phyloP scores from a whole-genome alignment of 179 eudicot species.

The Camellia oleifera region DNA sequence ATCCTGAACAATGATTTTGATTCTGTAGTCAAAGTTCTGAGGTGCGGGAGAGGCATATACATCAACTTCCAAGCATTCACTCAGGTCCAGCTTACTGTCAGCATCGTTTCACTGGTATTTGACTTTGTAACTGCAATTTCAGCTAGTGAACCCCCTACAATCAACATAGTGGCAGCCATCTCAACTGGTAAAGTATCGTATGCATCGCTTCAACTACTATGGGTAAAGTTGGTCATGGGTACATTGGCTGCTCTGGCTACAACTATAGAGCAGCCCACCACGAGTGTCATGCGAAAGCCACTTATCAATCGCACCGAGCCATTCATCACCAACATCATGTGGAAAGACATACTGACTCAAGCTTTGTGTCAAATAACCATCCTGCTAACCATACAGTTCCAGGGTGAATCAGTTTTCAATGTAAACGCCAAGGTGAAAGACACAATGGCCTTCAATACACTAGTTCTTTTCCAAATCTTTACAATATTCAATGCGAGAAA shows the following conservation, averaged over 20 bases:
- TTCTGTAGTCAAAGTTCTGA: conserved; percentile 19
- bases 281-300: conserved; percentile 10
- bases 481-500: conserved; percentile 47
- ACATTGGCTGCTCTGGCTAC: conserved; percentile 22
- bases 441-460: conserved; percentile 13
- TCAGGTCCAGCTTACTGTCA: conserved; percentile 60
- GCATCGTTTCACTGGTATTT: conserved; percentile 44
- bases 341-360: conserved; percentile 23
- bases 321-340: not conserved
- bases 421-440: conserved; percentile 24
- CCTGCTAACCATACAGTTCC: conserved; percentile 20
- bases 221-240: conserved; percentile 26
- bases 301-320: conserved; percentile 15
- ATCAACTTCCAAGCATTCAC: conserved; percentile 57
- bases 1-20: conserved; percentile 19
- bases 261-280: conserved; percentile 14
- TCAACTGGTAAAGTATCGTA: no score
- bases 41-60: conserved; percentile 46
- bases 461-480: conserved; percentile 58
- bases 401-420: conserved; percentile 17
- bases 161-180: conserved; percentile 5
- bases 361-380: conserved; percentile 18
- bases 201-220: conserved; percentile 37
- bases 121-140: conserved; percentile 54
- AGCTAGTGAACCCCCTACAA: conserved; percentile 42